Percentiles rank a stretch among this genome's conserved stretches.
Conservation (phyloP, 176 grass and related monocot species). For the Secale cereale region DNA sequence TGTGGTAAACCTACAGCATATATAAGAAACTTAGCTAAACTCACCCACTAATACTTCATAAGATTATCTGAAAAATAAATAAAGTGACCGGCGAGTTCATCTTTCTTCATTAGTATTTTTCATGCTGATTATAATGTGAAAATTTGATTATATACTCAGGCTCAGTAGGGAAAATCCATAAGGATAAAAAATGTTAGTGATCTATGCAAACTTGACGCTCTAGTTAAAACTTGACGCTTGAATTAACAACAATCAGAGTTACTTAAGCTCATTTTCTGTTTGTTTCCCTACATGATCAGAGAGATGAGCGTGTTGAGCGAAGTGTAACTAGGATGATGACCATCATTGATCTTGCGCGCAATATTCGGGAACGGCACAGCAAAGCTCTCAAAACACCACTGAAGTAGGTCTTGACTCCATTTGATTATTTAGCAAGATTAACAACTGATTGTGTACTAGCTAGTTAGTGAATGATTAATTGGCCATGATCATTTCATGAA, state of each 20-base stretch:
- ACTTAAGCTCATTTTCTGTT: conserved; percentile 1
- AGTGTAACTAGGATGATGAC: conserved; percentile 98
- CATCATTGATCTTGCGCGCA: conserved; percentile 95
- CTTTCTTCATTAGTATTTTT: neutral
- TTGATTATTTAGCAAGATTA: conserved; percentile 2
- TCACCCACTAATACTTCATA: neutral
- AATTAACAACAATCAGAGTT: neutral
- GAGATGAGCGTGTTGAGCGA: conserved; percentile 95
- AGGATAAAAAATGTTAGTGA: neutral
- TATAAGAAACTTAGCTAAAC: neutral
- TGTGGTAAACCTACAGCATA: neutral
- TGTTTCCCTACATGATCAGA: conserved; percentile 52
- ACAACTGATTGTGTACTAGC: neutral
- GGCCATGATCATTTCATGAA: neutral
- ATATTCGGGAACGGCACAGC: conserved; percentile 86
- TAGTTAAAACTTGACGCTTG: neutral
- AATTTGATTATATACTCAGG: neutral
- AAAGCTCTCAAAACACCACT: conserved; percentile 97
- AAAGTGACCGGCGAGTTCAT: neutral
- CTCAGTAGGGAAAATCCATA: neutral
- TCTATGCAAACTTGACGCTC: neutral
- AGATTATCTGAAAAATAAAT: neutral
- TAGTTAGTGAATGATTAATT: neutral
- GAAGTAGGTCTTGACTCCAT: conserved; percentile 56
- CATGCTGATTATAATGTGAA: neutral